phyloP scores from a whole-genome alignment of 192 early-diverging fungal genomes.

The Coemansia asiatica region DNA sequence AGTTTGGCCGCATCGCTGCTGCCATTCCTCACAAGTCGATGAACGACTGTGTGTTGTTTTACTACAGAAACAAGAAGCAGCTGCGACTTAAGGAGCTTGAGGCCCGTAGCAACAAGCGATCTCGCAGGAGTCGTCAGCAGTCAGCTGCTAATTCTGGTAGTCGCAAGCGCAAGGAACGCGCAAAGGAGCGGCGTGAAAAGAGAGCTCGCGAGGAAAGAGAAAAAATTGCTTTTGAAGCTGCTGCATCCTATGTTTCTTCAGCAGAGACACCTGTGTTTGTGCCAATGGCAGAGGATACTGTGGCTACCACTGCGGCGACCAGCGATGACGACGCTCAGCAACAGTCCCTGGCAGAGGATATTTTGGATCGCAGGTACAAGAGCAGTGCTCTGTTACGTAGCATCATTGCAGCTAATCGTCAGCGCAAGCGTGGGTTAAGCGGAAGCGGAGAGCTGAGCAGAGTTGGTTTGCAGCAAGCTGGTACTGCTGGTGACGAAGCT shows the following conservation, averaged over 20 bases:
- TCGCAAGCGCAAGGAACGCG: slow-evolving; percentile 53
- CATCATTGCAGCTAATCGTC: slow-evolving; percentile 46
- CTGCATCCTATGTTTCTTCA: slow-evolving; percentile 20
- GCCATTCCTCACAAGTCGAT: slow-evolving; percentile 65
- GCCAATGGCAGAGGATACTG: background rate
- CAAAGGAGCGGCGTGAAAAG: slow-evolving; percentile 36
- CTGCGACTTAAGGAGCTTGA: slow-evolving; percentile 69
- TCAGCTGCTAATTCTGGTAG: slow-evolving; percentile 6
- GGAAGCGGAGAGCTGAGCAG: background rate
- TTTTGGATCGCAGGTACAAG: slow-evolving; percentile 29
- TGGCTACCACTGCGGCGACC: background rate
- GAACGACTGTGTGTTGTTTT: slow-evolving; percentile 71
- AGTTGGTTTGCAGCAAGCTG: background rate
- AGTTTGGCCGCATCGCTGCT: slow-evolving; percentile 72
- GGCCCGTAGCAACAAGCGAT: slow-evolving; percentile 30
- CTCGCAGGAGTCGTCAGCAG: slow-evolving; percentile 51
- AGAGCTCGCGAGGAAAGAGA: slow-evolving; percentile 35
- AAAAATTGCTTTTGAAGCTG: slow-evolving; percentile 33
- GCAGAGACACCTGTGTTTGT: slow-evolving; percentile 4
- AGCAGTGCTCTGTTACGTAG: slow-evolving; percentile 45
- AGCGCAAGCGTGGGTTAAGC: slow-evolving; percentile 26
- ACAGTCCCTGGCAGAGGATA: background rate
- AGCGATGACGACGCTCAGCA: slow-evolving; percentile 4
- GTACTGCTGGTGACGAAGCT: background rate
- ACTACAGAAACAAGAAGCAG: slow-evolving; percentile 77